A percentile compares a stretch with the other conserved stretches of the same genome.
These are phyloP conservation scores for Hemileccinum impolitum DNA, from an alignment of 768 basidiomycete species.

Conservation along the genomic window DNA sequence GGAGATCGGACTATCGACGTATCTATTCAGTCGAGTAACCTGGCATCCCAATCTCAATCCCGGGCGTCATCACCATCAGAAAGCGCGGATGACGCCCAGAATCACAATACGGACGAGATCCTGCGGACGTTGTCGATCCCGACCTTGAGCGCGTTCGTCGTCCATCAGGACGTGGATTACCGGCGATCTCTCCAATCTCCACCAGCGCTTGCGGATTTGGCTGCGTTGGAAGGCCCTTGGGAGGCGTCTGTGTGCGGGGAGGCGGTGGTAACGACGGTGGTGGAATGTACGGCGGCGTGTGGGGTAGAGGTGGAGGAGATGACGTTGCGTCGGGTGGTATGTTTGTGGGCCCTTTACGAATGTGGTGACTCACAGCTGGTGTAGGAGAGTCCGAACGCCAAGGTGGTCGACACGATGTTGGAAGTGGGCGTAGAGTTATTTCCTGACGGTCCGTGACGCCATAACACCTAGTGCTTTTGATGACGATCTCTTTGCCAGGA, in stretches of 20 bases:
- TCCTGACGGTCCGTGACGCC: constrained; percentile 42
- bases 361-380: neutral
- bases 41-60: neutral
- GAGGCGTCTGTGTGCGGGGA: constrained; percentile 51
- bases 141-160: constrained; percentile 58
- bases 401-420: constrained; percentile 51
- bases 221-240: constrained; percentile 52
- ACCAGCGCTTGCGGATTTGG: constrained; percentile 50
- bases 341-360: constrained; percentile 6
- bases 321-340: constrained; percentile 46
- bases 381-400: constrained; percentile 44
- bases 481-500: constrained; percentile 36
- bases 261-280: constrained; percentile 49
- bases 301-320: constrained; percentile 51
- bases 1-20: constrained; percentile 79
- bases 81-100: neutral
- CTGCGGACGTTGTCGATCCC: constrained; percentile 66
- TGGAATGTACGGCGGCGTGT: constrained; percentile 57
- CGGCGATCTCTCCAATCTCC: constrained; percentile 38
- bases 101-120: constrained; percentile 47
- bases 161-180: constrained; percentile 55
- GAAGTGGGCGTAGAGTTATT: constrained; percentile 42
- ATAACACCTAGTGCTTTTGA: neutral
- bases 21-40: constrained; percentile 63
- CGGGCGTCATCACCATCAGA: constrained; percentile 1